Conservation (phyloP, 306 rosid genomes). For the Morella rubra region DNA sequence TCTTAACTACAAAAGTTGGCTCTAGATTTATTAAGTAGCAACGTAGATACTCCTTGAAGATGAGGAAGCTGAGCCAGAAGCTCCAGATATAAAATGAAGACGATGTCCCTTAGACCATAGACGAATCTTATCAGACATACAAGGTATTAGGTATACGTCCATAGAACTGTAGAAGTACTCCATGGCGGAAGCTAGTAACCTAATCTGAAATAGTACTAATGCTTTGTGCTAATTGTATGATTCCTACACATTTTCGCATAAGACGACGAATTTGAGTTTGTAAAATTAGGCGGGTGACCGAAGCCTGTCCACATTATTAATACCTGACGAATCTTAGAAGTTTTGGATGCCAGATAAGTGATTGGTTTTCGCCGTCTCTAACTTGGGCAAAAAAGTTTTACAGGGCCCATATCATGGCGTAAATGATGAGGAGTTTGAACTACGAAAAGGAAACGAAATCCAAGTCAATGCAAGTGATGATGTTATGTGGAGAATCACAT, state of each 20-base stretch:
- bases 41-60: neutral
- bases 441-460: conserved; percentile 28
- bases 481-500: conserved; percentile 30
- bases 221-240: neutral
- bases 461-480: conserved; percentile 60
- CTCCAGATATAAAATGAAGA: neutral
- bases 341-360: conserved; percentile 18
- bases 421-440: conserved; percentile 44
- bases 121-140: neutral
- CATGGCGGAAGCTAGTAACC: too few relatives aligned
- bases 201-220: neutral
- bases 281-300: neutral
- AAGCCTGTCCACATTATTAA: neutral
- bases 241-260: neutral
- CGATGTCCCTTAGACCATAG: neutral
- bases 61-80: neutral
- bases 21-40: too few relatives aligned
- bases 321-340: conserved; percentile 14
- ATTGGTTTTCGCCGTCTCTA: conserved; percentile 31
- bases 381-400: neutral
- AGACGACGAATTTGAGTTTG: neutral
- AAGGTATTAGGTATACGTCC: neutral
- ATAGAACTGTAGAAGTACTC: too few relatives aligned
- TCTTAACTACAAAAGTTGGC: too few relatives aligned
- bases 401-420: conserved; percentile 31